Base-by-base conservation (phyloP, 163 green algal species). In the Scenedesmus sp. region DNA sequence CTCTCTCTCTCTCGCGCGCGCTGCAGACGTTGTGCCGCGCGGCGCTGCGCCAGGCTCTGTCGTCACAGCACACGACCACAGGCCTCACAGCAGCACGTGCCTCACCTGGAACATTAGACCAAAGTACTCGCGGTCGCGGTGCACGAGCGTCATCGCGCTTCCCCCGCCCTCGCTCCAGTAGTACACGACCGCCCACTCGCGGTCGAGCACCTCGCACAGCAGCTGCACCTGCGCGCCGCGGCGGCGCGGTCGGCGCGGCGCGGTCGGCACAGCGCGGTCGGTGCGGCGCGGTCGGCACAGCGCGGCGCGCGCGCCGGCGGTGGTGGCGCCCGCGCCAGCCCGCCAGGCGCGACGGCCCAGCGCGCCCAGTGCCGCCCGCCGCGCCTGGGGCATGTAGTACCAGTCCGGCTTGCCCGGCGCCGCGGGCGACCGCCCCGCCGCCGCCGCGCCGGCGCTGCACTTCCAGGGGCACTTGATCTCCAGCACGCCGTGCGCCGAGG, bases 381-480 rank as follows among this genome's bases (percentile, higher is more conserved):
- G 15, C 15, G 63, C 66, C 66, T 75, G 66, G 15, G 57, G 56
- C 69, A 77, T 77, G 69, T 77, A 77, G 54, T 77, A 77, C 13
- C 44, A 34, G 6, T 77, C 24, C 0, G n/a, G 6, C 3, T 47
- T 42, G 26, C 9, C 7, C 44, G 58, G 36, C 57, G 53, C 36
- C 28, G 5, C 2, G 15, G 26, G 28, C 14, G 15, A 17, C 36
- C 66, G 7, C 42, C 63, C 9, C 39, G 56, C 56, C n/a, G n/a
- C n/a, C n/a, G n/a, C n/a, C n/a, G n/a, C 10, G 39, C 39, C 39
- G 6, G 39, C 7, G 39, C 39, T 47, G 39, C 7, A 1, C 72
- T 95, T 95, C 83, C 86, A 89, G 11, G 92, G 92, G 76, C 91
- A 95, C 82, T 96, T 96, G 72, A 96, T 91, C 71, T 96, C 92